A percentile compares a stretch with the other conserved stretches of the same genome.
Evolutionary conservation across 139 green algal species (phyloP).

Genomic region (Spirogloea muscicola): DNA sequence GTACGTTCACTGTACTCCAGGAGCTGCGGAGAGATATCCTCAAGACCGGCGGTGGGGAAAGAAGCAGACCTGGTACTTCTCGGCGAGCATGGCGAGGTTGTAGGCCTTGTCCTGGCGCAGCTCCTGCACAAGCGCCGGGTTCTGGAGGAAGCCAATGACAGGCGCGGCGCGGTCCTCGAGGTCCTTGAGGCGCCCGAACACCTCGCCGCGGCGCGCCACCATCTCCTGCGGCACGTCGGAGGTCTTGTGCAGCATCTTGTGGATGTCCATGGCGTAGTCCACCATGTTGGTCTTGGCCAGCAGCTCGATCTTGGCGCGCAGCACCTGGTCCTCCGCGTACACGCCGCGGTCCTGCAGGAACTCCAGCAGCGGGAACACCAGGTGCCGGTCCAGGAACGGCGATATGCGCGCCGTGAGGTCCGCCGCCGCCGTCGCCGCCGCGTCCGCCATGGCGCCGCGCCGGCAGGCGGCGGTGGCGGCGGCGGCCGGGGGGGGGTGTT

Average conservation of each 20-base stretch:
- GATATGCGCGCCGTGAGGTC: conserved; percentile 68
- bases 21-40: too few relatives aligned
- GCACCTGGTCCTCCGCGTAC: conserved; percentile 81
- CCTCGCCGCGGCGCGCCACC: conserved; percentile 49
- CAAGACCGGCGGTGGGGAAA: too few relatives aligned
- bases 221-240: conserved; percentile 59
- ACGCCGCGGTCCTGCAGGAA: conserved; percentile 72
- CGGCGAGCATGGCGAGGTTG: conserved; percentile 75
- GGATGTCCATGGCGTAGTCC: conserved; percentile 96
- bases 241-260: conserved; percentile 76
- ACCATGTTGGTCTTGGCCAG: conserved; percentile 98
- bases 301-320: conserved; percentile 90
- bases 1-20: too few relatives aligned
- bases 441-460: too few relatives aligned
- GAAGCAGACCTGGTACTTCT: conserved; percentile 47
- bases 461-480: too few relatives aligned
- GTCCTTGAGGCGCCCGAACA: conserved; percentile 63
- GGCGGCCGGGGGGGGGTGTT: too few relatives aligned
- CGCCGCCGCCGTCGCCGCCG: conserved; percentile 30
- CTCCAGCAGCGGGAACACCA: conserved; percentile 94
- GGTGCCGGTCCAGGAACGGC: conserved; percentile 80
- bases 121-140: conserved; percentile 76
- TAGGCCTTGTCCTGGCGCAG: conserved; percentile 84
- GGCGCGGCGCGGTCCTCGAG: conserved; percentile 75
- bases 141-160: conserved; percentile 89